Evolutionary conservation across 495 filamentous ascomycete species (phyloP), one percentile per base, ranked within the genome.

Genomic region (Podospora pseudoanserina): DNA sequence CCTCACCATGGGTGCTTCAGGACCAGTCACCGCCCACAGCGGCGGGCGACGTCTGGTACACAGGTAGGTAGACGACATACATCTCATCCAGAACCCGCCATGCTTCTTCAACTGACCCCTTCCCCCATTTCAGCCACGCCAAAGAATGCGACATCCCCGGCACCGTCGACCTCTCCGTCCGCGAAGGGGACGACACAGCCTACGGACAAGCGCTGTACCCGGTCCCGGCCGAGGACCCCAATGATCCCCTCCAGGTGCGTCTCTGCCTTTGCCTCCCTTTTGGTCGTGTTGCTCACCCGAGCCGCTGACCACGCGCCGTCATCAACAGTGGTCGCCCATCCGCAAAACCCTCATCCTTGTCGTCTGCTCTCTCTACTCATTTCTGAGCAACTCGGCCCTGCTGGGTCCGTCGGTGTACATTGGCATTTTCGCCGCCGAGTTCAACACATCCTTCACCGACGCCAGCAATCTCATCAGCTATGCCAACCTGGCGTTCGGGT

Each of bases 201-300:
- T 87, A 87, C 59, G 87, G 87, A 64, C 86, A 88, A 68, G 87
- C 87, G 3, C 74, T 89, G 26, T 90, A 84, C 67, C 87, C 87
- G 2, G 86, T 89, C 0, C 87, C 87, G 6, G 82, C 86, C 0
- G 85, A 87, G 63, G 86, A 88, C 69, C 87, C 87, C 0, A 90
- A 90, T 67, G 86, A 90, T 73, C 87, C 87, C n/a, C 79, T 88
- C 15, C 39, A 49, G 15, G 39, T 49, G 39, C 39, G 39, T 49
- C 39, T 32, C 3, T 32, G 30, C 30, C 39, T 13, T 49, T 11
- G 15, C 39, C 39, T 49, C 39, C 13, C 39, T 49, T 0, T 13
- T 49, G 7, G 39, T 23, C 23, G 1, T 23, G 23, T 23, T 13
- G 39, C 7, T 49, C 39, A 13, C 13, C 30, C 30, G 30, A 32